Evolutionary conservation across 805 yeast genomes (phyloP).

Genomic region (Saccharomycopsis vini): DNA sequence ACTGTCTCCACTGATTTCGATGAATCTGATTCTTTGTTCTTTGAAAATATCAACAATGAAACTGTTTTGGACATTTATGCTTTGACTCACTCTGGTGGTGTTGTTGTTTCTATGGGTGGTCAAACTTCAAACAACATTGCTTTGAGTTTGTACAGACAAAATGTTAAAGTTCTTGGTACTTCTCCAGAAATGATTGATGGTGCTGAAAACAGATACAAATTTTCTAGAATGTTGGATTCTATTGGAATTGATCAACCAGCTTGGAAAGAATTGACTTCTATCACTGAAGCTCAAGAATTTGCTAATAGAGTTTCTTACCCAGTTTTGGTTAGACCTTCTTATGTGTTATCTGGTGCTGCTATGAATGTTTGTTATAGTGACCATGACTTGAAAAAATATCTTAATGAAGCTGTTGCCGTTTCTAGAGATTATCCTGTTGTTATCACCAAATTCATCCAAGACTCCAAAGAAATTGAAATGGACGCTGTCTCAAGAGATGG

Average conservation of each 20-base stretch:
- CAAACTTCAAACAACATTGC: constrained; percentile 97
- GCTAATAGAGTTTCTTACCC: constrained; percentile 91
- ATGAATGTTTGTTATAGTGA: constrained; percentile 93
- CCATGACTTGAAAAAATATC: constrained; percentile 78
- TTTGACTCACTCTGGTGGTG: constrained; percentile 83
- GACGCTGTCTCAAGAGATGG: constrained; percentile 97
- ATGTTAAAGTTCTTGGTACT: constrained; percentile 92
- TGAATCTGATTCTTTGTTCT: constrained; percentile 94
- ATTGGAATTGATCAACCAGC: constrained; percentile 99
- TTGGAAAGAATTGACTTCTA: constrained; percentile 94
- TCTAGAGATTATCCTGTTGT: constrained; percentile 98
- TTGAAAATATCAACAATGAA: constrained; percentile 91
- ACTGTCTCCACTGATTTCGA: constrained; percentile 98
- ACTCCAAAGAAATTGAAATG: constrained; percentile 97
- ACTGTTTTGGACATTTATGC: constrained; percentile 93
- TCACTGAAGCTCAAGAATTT: constrained; percentile 85
- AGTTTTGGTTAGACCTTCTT: constrained; percentile 94
- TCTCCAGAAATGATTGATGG: constrained; percentile 97
- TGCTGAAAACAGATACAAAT: constrained; percentile 96
- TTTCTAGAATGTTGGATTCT: constrained; percentile 91
- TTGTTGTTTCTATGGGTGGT: constrained; percentile 96
- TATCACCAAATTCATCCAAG: constrained; percentile 90
- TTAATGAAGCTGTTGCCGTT: constrained; percentile 92
- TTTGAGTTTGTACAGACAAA: constrained; percentile 81
- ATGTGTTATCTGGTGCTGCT: constrained; percentile 97